Percentiles rank a stretch among this genome's conserved stretches.
Conservation (phyloP, 345 rosid species). For the Orychophragmus violaceus region DNA sequence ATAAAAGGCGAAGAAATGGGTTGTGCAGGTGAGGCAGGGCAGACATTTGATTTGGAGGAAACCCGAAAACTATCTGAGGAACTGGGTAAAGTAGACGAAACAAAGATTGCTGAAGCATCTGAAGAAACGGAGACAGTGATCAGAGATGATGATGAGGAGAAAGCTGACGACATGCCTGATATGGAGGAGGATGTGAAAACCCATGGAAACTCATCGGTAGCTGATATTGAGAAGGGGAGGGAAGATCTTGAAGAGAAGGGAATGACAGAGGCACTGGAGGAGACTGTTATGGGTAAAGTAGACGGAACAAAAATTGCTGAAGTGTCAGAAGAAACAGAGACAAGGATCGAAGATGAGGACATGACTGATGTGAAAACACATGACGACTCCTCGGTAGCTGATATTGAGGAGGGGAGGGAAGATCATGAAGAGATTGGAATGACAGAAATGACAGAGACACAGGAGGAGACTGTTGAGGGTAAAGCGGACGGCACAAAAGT, state of each 20-base stretch:
- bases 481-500: conserved; percentile 1
- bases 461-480: conserved; percentile 29
- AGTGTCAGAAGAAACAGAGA: conserved; percentile 27
- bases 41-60: conserved; percentile 8
- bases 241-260: conserved; percentile 29
- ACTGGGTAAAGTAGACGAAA: conserved; percentile 16
- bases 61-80: conserved; percentile 17
- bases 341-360: conserved; percentile 13
- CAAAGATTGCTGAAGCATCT: conserved; percentile 19
- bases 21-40: conserved; percentile 15
- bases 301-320: conserved; percentile 7
- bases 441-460: conserved; percentile 12
- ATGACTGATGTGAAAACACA: conserved; percentile 21
- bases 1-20: conserved; percentile 17
- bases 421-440: conserved; percentile 26
- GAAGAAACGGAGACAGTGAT: conserved; percentile 23
- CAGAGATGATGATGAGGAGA: conserved; percentile 13
- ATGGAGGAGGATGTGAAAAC: conserved; percentile 23
- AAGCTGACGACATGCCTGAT: conserved; percentile 23
- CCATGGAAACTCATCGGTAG: conserved; percentile 24
- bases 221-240: conserved; percentile 21
- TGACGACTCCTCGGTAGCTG: conserved; percentile 27
- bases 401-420: conserved; percentile 23
- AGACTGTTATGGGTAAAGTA: conserved; percentile 21
- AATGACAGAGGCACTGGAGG: conserved; percentile 20